These are phyloP conservation scores for Lanmaoa pseudosensibilis DNA, from an alignment of 768 basidiomycete genomes.

Conservation along the genomic window DNA sequence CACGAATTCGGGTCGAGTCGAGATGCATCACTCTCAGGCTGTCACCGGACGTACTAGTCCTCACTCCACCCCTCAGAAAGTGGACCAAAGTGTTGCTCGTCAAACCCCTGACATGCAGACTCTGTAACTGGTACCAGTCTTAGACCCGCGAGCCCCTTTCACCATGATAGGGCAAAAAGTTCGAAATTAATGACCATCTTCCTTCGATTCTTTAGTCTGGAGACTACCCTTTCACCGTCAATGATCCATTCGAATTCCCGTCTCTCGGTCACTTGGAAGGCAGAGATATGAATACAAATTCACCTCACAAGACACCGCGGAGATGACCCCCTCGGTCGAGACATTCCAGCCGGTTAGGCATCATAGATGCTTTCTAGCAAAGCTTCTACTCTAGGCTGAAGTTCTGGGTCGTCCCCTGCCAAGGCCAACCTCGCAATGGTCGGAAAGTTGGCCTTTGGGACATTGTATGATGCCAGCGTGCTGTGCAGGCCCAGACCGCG, in stretches of 20 bases:
- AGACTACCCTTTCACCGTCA: background rate
- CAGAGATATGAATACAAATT: background rate
- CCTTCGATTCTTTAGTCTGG: background rate
- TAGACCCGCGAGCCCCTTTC: background rate
- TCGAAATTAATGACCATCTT: background rate
- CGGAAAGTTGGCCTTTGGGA: constrained; percentile 55
- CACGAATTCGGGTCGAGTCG: background rate
- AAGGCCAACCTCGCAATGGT: constrained; percentile 45
- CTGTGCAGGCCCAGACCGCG: constrained; percentile 56
- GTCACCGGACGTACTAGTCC: background rate
- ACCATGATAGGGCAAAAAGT: background rate
- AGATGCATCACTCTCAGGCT: background rate
- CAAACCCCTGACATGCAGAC: background rate
- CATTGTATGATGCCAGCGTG: constrained; percentile 59
- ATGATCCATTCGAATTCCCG: background rate
- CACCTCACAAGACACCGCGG: background rate
- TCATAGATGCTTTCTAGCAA: constrained; percentile 50
- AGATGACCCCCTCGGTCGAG: background rate
- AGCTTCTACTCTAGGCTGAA: constrained; percentile 43
- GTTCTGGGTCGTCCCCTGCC: constrained; percentile 34
- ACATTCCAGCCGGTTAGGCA: background rate
- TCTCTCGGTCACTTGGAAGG: background rate
- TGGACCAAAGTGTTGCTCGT: background rate
- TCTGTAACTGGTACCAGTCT: background rate
- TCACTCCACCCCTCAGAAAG: background rate